phyloP scores from a whole-genome alignment of 2,329 filamentous ascomycete genomes.

The Onygenales sp. region DNA sequence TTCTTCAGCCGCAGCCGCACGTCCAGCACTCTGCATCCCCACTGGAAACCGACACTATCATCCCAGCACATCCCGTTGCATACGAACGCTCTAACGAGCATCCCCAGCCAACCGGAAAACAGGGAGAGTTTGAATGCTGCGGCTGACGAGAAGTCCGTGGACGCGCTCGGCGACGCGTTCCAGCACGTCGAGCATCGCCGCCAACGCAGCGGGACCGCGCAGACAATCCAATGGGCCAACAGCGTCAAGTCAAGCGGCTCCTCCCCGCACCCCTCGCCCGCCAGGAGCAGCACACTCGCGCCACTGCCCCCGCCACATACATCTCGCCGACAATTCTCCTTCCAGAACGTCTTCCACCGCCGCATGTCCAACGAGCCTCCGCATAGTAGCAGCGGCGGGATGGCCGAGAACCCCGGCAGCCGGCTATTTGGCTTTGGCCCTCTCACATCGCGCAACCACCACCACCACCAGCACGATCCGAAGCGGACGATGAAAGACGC shows the following conservation, averaged over 20 bases:
- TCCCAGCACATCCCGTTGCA: constrained; percentile 46
- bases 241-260: constrained; percentile 17
- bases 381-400: not conserved
- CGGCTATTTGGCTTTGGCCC: constrained; percentile 3
- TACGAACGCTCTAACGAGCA: constrained; percentile 52
- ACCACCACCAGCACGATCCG: constrained; percentile 19
- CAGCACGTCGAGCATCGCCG: constrained; percentile 6
- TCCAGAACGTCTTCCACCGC: constrained; percentile 72
- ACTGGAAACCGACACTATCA: constrained; percentile 23
- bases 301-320: constrained; percentile 36
- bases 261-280: constrained; percentile 13
- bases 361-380: constrained; percentile 18
- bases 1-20: constrained; percentile 32
- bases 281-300: constrained; percentile 8
- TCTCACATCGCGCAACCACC: constrained; percentile 3
- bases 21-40: constrained; percentile 27
- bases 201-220: constrained; percentile 11
- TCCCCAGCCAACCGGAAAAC: constrained; percentile 18
- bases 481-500: constrained; percentile 40
- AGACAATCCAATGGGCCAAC: constrained; percentile 23
- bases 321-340: constrained; percentile 76
- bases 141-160: not conserved
- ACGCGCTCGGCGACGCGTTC: not conserved
- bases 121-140: not conserved
- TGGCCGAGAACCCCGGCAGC: constrained; percentile 1